These are phyloP conservation scores for Wallemia mellicola DNA, from an alignment of 1,284 basidiomycete species.

Conservation along the genomic window DNA sequence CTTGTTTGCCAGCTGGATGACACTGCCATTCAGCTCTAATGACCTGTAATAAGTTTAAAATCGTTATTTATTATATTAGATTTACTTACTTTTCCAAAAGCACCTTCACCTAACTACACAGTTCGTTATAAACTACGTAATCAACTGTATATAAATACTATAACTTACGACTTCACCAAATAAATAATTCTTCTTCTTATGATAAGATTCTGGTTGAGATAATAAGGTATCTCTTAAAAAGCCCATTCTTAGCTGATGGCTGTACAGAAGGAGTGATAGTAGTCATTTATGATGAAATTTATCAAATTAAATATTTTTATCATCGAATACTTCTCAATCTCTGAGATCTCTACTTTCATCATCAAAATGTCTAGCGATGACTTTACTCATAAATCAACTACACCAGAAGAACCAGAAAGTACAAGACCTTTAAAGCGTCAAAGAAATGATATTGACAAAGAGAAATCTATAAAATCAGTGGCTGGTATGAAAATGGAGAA, in stretches of 20 bases:
- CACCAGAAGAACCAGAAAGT: neutral
- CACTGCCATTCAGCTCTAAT: conserved; percentile 27
- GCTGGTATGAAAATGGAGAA: conserved; percentile 25
- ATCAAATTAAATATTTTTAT: no score
- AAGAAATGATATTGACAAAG: neutral
- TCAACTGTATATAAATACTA: neutral
- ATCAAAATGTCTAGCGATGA: no score
- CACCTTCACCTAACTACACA: conserved; percentile 1
- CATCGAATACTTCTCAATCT: no score
- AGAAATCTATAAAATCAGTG: neutral
- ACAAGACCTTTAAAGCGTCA: neutral
- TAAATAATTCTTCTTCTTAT: conserved; percentile 9
- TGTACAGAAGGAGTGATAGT: no score
- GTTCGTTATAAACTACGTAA: neutral
- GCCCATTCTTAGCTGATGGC: no score
- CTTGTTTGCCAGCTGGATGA: conserved; percentile 21
- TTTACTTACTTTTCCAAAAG: conserved; percentile 7
- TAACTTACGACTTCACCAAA: conserved; percentile 12
- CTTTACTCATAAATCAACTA: no score
- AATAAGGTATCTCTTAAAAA: neutral
- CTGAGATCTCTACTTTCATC: no score
- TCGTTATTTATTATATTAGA: neutral
- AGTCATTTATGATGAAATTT: neutral
- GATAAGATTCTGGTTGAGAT: conserved; percentile 8
- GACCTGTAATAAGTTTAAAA: conserved; percentile 17